Evolutionary conservation across 2,329 filamentous ascomycete species (phyloP).

Genomic region (Rhexocercosporidium sp.): DNA sequence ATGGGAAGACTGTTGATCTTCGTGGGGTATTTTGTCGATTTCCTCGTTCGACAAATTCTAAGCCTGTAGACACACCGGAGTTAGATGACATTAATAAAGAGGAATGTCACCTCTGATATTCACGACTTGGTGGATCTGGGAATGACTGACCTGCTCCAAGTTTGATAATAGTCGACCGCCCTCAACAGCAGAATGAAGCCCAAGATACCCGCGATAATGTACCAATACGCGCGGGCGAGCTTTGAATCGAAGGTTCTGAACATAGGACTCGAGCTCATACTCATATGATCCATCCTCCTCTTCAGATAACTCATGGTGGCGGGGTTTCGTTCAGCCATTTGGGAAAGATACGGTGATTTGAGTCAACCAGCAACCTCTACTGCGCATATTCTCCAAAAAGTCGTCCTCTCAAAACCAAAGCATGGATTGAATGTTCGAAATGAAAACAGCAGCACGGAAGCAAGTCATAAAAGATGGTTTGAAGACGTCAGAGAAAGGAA

Average conservation of each 20-base stretch:
- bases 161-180: slow-evolving; percentile 31
- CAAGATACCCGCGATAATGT: slow-evolving; percentile 56
- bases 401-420: not conserved
- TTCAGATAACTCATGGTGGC: slow-evolving; percentile 7
- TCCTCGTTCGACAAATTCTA: slow-evolving; percentile 45
- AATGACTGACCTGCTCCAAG: slow-evolving; percentile 32
- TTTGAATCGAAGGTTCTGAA: slow-evolving; percentile 54
- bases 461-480: not conserved
- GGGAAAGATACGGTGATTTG: not conserved
- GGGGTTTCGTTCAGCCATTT: not conserved
- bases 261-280: slow-evolving; percentile 41
- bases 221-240: slow-evolving; percentile 64
- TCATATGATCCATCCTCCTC: slow-evolving; percentile 32
- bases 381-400: not conserved
- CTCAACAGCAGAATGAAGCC: slow-evolving; percentile 31
- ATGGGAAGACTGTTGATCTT: slow-evolving; percentile 52
- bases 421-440: not conserved
- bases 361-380: slow-evolving; percentile 9
- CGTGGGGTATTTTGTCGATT: slow-evolving; percentile 55
- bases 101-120: not conserved
- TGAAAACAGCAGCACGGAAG: not conserved
- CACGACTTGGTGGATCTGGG: not conserved
- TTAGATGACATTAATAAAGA: not conserved
- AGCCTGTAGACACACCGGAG: slow-evolving; percentile 46
- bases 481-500: not conserved